Base-by-base conservation (phyloP, 768 basidiomycete species). In the Pleurotus ostreatus region DNA sequence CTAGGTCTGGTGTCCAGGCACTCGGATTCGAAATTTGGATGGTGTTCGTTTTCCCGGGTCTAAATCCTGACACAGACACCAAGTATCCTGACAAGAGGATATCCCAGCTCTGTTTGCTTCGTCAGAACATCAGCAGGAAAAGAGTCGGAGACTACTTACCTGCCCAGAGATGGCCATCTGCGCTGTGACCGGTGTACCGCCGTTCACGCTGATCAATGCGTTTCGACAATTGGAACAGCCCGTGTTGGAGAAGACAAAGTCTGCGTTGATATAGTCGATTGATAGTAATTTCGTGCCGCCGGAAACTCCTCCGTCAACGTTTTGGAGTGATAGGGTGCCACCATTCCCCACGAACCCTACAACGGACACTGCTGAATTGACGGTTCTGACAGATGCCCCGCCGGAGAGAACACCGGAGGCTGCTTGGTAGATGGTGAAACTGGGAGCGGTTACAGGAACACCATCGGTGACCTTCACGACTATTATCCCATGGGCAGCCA, bases 191-290 rank as follows among this genome's bases (percentile, higher is more conserved):
- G 73, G 65, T 5, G 69, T 55, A 5, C 74, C 77, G 13, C 74
- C 76, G 58, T 79, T 80, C 8, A 80, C 71, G 58, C 77, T 78
- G 38, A 79, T 67, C 43, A 74, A 74, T 8, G 74, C 73, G 46
- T 78, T 73, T 41, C 78, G 73, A 62, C 77, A 78, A 59, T 80
- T 80, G 5, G 78, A 78, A 65, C 78, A 78, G 7, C 61, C 77
- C 0, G 72, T 75, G 61, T 79, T 78, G 53, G 63, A 62, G 62
- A 74, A 74, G 7, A 69, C 68, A 34, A 71, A 68, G 46, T 79
- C 78, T 25, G 68, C 78, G 45, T 80, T 80, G 57, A 78, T 78
- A 57, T 78, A 80, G 61, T 78, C 76, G 39, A 79, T 62, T 9
- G 76, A 68, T 18, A 80, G 59, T 12, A 75, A 68, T 59, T 75